Evolutionary conservation across 1,139 yeast species (phyloP).

Genomic region (Yamadazyma blattariae): DNA sequence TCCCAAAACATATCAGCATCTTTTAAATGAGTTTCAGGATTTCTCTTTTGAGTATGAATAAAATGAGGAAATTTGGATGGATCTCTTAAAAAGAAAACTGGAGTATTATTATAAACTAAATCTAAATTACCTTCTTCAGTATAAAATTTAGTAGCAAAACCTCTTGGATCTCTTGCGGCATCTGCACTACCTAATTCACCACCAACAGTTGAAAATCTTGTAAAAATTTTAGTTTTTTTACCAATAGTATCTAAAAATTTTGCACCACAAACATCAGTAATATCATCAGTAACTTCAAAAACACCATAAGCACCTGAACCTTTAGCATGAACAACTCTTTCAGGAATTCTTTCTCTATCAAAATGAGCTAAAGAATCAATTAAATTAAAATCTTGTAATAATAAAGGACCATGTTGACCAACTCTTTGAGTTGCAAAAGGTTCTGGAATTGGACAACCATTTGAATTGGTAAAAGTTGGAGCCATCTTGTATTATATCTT

Average conservation of each 20-base stretch:
- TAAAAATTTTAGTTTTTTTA: slow-evolving; percentile 68
- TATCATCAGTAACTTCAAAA: slow-evolving; percentile 80
- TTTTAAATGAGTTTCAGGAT: slow-evolving; percentile 79
- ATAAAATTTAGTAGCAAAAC: slow-evolving; percentile 78
- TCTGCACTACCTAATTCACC: slow-evolving; percentile 86
- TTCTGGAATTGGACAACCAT: slow-evolving; percentile 68
- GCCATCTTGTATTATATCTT: slow-evolving; percentile 27
- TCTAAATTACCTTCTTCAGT: slow-evolving; percentile 88
- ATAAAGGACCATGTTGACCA: slow-evolving; percentile 71
- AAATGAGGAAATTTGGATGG: slow-evolving; percentile 87
- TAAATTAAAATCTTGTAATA: slow-evolving; percentile 75
- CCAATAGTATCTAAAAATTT: slow-evolving; percentile 71
- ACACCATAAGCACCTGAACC: slow-evolving; percentile 85
- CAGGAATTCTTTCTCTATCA: slow-evolving; percentile 86
- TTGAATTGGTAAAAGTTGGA: slow-evolving; percentile 61
- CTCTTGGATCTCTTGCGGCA: slow-evolving; percentile 88
- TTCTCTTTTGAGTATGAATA: slow-evolving; percentile 80
- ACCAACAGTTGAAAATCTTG: slow-evolving; percentile 87
- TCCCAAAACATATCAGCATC: slow-evolving; percentile 78
- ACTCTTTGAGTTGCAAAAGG: slow-evolving; percentile 74
- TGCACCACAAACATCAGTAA: slow-evolving; percentile 69
- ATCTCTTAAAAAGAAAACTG: slow-evolving; percentile 82
- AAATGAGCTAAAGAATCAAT: slow-evolving; percentile 79
- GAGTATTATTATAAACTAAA: slow-evolving; percentile 88
- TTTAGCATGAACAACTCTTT: slow-evolving; percentile 87